Evolutionary conservation across 1,139 yeast genomes (phyloP).

Genomic region (Entelexis paramagnoliae): DNA sequence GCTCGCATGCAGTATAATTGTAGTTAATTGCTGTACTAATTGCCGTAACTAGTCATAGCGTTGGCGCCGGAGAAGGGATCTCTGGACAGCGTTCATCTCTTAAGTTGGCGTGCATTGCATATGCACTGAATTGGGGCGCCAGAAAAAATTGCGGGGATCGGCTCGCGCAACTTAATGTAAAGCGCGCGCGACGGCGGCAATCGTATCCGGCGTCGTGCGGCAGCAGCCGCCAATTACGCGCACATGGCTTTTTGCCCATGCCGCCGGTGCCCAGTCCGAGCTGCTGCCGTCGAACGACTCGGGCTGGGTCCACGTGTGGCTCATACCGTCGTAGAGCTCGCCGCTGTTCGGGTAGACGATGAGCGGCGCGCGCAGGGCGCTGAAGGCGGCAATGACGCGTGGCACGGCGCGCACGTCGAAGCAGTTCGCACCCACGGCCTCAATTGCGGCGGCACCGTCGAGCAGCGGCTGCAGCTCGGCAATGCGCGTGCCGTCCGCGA

Average conservation of each 20-base stretch:
- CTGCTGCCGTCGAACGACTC: not conserved
- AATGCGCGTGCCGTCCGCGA: conserved; percentile 24
- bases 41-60: too few species aligned
- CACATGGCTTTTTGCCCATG: conserved; percentile 20
- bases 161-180: not conserved
- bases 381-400: conserved; percentile 27
- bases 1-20: too few species aligned
- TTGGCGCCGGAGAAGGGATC: too few species aligned
- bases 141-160: not conserved
- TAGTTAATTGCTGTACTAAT: too few species aligned
- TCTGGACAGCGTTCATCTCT: too few species aligned
- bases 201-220: conserved; percentile 22
- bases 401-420: conserved; percentile 31
- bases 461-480: conserved; percentile 5
- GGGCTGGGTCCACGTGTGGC: conserved; percentile 30
- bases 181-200: not conserved
- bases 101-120: not conserved
- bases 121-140: not conserved
- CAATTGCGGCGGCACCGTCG: conserved; percentile 19
- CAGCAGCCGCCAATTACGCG: conserved; percentile 26
- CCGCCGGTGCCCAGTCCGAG: conserved; percentile 15
- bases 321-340: conserved; percentile 38
- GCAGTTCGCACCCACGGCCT: conserved; percentile 41
- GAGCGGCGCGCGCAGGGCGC: conserved; percentile 28
- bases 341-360: conserved; percentile 51